Evolutionary conservation across 306 rosid species (phyloP).

Genomic region (Trifolium repens): DNA sequence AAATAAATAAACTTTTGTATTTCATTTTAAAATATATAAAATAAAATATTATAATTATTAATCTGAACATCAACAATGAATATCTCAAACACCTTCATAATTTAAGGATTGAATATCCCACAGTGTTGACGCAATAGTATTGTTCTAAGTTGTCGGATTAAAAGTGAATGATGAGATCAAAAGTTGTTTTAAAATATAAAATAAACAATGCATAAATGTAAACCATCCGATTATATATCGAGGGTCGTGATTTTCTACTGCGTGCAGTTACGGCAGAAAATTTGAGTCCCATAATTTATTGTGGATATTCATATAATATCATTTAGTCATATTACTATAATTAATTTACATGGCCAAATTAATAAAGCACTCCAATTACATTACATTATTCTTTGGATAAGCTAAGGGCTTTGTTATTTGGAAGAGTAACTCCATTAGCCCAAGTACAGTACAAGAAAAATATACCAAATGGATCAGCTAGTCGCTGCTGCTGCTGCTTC

Average conservation of each 20-base stretch:
- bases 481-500: constrained; percentile 32
- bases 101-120: too few species aligned
- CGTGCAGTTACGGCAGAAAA: too few species aligned
- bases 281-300: neutral
- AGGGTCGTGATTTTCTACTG: too few species aligned
- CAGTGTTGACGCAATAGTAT: too few species aligned
- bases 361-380: neutral
- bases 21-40: too few species aligned
- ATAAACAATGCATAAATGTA: too few species aligned
- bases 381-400: constrained; percentile 27
- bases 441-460: neutral
- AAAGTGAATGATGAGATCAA: too few species aligned
- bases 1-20: too few species aligned
- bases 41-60: too few species aligned
- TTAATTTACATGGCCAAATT: neutral
- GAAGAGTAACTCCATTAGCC: neutral
- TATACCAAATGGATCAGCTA: constrained; percentile 18
- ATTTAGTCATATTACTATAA: neutral
- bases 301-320: neutral
- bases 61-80: neutral
- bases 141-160: too few species aligned
- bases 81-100: neutral
- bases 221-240: too few species aligned
- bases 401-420: neutral
- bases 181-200: too few species aligned